Conservation (phyloP, 2,329 filamentous ascomycete species). For the Coniella vitis region DNA sequence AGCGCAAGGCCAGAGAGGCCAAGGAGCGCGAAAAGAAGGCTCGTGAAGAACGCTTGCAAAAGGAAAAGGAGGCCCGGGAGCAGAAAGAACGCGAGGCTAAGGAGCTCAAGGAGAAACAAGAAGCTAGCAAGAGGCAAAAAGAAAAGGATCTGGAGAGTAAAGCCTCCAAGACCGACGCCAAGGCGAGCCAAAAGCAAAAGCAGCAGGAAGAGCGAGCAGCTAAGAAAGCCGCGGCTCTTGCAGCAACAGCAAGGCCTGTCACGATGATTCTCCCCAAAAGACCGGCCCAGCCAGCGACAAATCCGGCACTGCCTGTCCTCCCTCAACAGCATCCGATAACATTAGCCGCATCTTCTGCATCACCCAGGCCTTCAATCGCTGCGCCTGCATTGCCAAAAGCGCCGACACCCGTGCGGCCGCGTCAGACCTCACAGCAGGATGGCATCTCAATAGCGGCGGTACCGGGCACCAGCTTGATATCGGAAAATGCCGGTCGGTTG, state of each 20-base stretch:
- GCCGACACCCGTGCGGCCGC: conserved; percentile 68
- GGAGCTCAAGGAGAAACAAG: conserved; percentile 48
- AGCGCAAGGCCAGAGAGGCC: conserved; percentile 74
- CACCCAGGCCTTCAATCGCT: conserved; percentile 71
- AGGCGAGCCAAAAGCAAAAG: conserved; percentile 35
- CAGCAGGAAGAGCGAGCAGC: conserved; percentile 38
- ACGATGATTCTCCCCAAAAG: conserved; percentile 33
- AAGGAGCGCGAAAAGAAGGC: conserved; percentile 78
- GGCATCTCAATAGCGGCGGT: conserved; percentile 60
- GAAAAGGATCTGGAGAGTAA: conserved; percentile 38
- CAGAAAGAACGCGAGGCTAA: conserved; percentile 57
- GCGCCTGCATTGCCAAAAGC: conserved; percentile 79
- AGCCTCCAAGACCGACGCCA: conserved; percentile 32
- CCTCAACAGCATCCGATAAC: conserved; percentile 49
- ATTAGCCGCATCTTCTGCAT: conserved; percentile 53
- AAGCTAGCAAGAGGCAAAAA: conserved; percentile 52
- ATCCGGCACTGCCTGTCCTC: conserved; percentile 41
- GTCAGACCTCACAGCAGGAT: conserved; percentile 74
- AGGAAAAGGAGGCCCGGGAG: conserved; percentile 64
- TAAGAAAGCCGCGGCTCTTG: conserved; percentile 32
- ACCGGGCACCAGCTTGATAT: conserved; percentile 56
- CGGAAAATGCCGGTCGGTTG: conserved; percentile 46
- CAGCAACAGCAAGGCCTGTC: conserved; percentile 24
- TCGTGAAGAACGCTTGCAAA: conserved; percentile 74
- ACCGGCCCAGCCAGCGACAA: conserved; percentile 32